These are phyloP conservation scores for Aspergillus sp. DNA, from an alignment of 2,329 filamentous ascomycete genomes.

Conservation along the genomic window DNA sequence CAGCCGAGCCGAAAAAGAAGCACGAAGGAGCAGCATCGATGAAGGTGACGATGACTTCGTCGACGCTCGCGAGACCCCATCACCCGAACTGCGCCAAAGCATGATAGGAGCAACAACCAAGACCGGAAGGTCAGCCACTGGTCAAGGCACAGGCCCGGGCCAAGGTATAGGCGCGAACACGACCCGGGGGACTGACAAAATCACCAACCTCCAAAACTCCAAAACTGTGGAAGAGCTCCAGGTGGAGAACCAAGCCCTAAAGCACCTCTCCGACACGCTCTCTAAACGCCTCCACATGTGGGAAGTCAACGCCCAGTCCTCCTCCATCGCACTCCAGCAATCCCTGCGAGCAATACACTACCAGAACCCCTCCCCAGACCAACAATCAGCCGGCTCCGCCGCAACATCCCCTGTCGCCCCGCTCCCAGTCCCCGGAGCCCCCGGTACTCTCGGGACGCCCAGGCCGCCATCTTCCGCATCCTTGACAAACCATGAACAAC, in stretches of 20 bases:
- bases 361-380: conserved; percentile 22
- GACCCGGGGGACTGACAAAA: conserved; percentile 16
- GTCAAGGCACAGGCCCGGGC: too few species aligned
- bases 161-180: conserved; percentile 13
- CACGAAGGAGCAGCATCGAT: conserved; percentile 43
- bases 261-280: conserved; percentile 75
- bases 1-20: conserved; percentile 42
- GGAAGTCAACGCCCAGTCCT: conserved; percentile 83
- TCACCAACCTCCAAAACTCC: conserved; percentile 29
- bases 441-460: too few species aligned
- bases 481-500: conserved; percentile 39
- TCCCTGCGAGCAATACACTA: conserved; percentile 53
- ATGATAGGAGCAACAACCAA: conserved; percentile 29
- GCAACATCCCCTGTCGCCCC: conserved; percentile 17
- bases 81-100: conserved; percentile 40
- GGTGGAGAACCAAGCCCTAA: conserved; percentile 78
- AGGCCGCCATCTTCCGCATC: conserved; percentile 5
- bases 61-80: conserved; percentile 65
- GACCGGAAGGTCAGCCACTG: too few species aligned
- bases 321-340: conserved; percentile 75
- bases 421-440: conserved; percentile 2
- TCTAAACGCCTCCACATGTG: conserved; percentile 85
- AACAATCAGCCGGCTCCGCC: conserved; percentile 18
- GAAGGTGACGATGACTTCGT: conserved; percentile 80
- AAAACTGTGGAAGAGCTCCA: conserved; percentile 82